Conservation (phyloP, 352 stramenopile genomes). For the Pythium utonaiense region DNA sequence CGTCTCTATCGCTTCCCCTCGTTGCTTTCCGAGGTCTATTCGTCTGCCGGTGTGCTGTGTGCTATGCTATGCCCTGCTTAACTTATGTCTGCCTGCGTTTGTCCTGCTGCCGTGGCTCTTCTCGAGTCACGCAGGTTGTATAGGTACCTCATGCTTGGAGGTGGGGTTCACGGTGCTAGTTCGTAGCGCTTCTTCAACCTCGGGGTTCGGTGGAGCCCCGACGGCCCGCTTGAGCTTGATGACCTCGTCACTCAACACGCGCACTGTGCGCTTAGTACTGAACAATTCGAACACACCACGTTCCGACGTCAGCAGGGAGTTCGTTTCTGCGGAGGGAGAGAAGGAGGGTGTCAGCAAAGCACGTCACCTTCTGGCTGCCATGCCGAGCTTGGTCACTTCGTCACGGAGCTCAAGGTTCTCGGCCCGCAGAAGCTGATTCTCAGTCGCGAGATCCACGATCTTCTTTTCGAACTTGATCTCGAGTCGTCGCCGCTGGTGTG, state of each 20-base stretch:
- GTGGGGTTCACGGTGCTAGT: conserved; percentile 3
- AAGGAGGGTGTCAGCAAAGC: conserved; percentile 10
- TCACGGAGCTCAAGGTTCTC: conserved; percentile 41
- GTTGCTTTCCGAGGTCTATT: not conserved
- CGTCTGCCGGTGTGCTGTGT: not conserved
- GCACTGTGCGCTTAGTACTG: conserved; percentile 47
- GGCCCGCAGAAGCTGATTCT: conserved; percentile 36
- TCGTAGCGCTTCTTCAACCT: conserved; percentile 20
- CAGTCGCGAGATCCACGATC: conserved; percentile 36
- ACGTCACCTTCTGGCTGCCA: conserved; percentile 27
- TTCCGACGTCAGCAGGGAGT: not conserved
- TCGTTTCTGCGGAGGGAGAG: conserved; percentile 3
- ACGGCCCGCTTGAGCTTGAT: conserved; percentile 43
- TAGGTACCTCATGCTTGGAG: not conserved
- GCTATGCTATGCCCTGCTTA: not conserved
- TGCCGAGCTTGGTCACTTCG: conserved; percentile 25
- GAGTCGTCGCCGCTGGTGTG: conserved; percentile 21
- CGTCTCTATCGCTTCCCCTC: not conserved
- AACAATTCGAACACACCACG: not conserved
- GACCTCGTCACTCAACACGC: conserved; percentile 40
- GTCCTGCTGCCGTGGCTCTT: not conserved
- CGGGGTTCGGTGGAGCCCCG: conserved; percentile 10
- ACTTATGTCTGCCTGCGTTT: not conserved
- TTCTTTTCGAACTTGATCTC: conserved; percentile 39
- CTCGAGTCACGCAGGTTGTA: not conserved